Percentiles rank a stretch among this genome's conserved stretches.
phyloP scores from a whole-genome alignment of 2,329 filamentous ascomycete genomes.

The Neonectria hederae region DNA sequence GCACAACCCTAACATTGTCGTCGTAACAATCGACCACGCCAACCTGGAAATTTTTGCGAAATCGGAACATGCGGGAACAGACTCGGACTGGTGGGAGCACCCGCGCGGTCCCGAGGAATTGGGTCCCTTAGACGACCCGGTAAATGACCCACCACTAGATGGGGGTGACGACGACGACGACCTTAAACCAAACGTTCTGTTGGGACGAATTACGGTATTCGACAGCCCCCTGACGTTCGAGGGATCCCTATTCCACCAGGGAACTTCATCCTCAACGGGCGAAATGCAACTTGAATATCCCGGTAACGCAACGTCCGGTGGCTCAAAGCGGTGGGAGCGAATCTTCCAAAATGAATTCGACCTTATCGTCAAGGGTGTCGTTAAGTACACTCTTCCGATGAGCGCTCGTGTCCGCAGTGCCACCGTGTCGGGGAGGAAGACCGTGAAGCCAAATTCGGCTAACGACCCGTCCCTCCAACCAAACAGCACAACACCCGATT shows the following conservation, averaged over 20 bases:
- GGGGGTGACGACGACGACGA: conserved; percentile 72
- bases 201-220: conserved; percentile 88
- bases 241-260: conserved; percentile 84
- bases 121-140: conserved; percentile 45
- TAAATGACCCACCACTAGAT: conserved; percentile 57
- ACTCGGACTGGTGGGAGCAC: conserved; percentile 67
- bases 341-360: conserved; percentile 94
- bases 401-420: conserved; percentile 69
- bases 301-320: conserved; percentile 88
- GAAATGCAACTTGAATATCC: conserved; percentile 84
- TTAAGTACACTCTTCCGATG: conserved; percentile 80
- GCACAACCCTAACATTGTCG: conserved; percentile 91
- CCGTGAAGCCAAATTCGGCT: conserved; percentile 70
- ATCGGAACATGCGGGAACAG: conserved; percentile 84
- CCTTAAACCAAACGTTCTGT: conserved; percentile 78
- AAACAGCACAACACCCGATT: conserved; percentile 72
- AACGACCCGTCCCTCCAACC: conserved; percentile 71
- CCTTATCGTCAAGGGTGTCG: conserved; percentile 87
- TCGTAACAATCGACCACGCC: conserved; percentile 84
- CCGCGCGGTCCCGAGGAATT: conserved; percentile 42
- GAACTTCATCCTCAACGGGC: conserved; percentile 77
- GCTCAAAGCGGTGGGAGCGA: conserved; percentile 86
- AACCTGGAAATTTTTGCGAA: conserved; percentile 96
- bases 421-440: conserved; percentile 67
- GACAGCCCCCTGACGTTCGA: conserved; percentile 91